Percentiles rank a stretch among this genome's conserved stretches.
phyloP scores from a whole-genome alignment of 129 eudicot species.

The Oenanthe sinensis region DNA sequence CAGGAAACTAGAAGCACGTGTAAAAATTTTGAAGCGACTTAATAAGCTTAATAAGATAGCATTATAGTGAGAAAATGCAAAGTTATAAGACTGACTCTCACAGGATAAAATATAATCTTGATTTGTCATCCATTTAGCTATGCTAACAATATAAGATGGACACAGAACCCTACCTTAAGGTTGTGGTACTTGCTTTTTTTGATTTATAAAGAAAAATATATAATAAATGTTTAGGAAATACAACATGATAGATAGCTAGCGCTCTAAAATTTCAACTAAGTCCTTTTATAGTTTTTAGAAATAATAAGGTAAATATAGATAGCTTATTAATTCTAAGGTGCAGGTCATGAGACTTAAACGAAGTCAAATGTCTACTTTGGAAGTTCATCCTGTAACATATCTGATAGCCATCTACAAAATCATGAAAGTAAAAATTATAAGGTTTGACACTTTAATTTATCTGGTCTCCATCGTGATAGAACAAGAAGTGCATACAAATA shows the following conservation, averaged over 20 bases:
- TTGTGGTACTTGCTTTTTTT: no score
- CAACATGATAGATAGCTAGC: neutral
- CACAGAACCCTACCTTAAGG: no score
- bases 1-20: constrained; percentile 41
- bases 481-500: neutral
- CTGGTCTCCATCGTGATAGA: neutral
- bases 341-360: neutral
- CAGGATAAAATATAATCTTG: neutral
- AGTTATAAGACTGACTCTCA: neutral
- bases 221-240: neutral
- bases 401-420: neutral
- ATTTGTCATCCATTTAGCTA: neutral
- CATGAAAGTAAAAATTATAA: neutral
- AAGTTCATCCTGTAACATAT: neutral
- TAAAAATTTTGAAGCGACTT: neutral
- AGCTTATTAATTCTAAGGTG: neutral
- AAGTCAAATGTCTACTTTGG: neutral
- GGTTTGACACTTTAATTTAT: neutral
- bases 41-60: neutral
- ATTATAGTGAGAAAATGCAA: constrained; percentile 2
- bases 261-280: neutral
- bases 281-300: neutral
- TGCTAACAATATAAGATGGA: neutral
- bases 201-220: neutral
- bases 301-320: neutral